Evolutionary conservation across 148 eudicot species (phyloP).

Genomic region (Selenicereus undatus): DNA sequence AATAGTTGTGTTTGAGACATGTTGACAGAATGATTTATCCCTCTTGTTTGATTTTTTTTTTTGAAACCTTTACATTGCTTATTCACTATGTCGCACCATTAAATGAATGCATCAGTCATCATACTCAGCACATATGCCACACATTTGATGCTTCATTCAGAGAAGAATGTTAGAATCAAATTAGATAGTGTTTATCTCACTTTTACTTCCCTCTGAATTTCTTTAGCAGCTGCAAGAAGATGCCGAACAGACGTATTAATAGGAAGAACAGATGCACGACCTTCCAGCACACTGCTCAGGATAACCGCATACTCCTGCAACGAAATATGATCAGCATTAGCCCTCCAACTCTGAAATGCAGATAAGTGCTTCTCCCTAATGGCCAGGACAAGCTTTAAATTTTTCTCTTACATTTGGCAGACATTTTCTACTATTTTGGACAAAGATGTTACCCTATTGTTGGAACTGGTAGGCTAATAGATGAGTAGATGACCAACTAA

Average conservation of each 20-base stretch:
- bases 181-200: constrained; percentile 34
- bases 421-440: not conserved
- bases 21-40: no score
- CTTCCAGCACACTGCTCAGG: constrained; percentile 49
- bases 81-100: not conserved
- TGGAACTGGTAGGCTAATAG: not conserved
- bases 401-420: not conserved
- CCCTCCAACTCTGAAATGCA: not conserved
- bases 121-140: not conserved
- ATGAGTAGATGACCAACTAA: not conserved
- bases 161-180: not conserved
- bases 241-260: constrained; percentile 51
- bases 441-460: not conserved
- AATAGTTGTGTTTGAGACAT: no score
- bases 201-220: constrained; percentile 59
- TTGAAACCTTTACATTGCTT: not conserved
- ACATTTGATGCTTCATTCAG: not conserved
- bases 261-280: constrained; percentile 49
- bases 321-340: not conserved
- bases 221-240: constrained; percentile 50
- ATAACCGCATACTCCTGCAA: constrained; percentile 49
- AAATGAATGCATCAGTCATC: not conserved
- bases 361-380: not conserved
- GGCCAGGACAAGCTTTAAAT: not conserved
- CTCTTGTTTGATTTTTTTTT: no score